phyloP scores from a whole-genome alignment of 106 monocot genomes.

The Dioscorea alata region DNA sequence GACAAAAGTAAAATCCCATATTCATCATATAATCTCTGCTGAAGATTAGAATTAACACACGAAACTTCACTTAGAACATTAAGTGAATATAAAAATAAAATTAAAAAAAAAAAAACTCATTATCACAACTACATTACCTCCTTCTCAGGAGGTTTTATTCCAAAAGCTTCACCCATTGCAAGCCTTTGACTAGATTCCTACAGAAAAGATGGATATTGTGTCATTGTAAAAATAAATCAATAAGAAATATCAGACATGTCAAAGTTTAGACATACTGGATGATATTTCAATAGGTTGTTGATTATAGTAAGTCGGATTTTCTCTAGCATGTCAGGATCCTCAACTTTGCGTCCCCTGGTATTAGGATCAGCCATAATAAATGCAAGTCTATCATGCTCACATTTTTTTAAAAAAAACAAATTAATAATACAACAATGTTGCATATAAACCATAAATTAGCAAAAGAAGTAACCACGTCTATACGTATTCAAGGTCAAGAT shows the following conservation, averaged over 20 bases:
- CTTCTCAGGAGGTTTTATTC: conserved; percentile 75
- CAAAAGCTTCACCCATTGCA: conserved; percentile 96
- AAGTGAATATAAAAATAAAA: too few species aligned
- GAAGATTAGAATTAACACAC: too few species aligned
- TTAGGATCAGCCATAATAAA: too few species aligned
- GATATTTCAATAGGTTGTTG: conserved; percentile 85
- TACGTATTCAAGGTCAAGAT: too few species aligned
- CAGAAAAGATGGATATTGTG: not conserved
- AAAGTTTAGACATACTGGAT: conserved; percentile 57
- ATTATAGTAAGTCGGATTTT: conserved; percentile 88
- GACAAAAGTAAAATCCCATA: too few species aligned
- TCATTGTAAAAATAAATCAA: not conserved
- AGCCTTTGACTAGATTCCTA: conserved; percentile 95
- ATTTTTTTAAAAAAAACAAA: not conserved
- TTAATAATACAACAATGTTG: too few species aligned
- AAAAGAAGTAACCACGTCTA: too few species aligned
- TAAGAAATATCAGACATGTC: not conserved
- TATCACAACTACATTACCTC: conserved; percentile 30
- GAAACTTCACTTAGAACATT: too few species aligned
- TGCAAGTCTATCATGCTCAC: too few species aligned
- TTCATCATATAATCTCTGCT: too few species aligned
- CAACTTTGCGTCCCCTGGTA: conserved; percentile 80
- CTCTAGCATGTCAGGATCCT: conserved; percentile 79
- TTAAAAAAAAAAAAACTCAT: too few species aligned
- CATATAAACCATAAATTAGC: too few species aligned